Conservation (phyloP, 371 early-diverging fungal genomes). For the Mortierella sp. region DNA sequence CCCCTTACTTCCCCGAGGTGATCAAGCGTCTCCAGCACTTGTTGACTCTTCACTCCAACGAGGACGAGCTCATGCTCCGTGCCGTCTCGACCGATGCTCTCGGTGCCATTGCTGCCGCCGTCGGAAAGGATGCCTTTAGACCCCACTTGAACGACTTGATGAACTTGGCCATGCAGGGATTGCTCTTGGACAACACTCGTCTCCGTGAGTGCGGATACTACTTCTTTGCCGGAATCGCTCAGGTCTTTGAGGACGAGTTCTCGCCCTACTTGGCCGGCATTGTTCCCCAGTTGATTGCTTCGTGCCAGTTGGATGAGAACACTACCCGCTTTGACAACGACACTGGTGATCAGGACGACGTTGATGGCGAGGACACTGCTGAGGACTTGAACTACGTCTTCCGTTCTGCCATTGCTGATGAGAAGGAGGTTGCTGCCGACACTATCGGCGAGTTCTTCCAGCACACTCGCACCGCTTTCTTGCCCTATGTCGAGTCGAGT, state of each 20-base stretch:
- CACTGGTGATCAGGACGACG: slow-evolving; percentile 28
- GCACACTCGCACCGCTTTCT: slow-evolving; percentile 78
- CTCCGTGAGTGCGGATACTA: slow-evolving; percentile 89
- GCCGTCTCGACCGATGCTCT: slow-evolving; percentile 90
- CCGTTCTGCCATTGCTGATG: slow-evolving; percentile 88
- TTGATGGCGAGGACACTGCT: slow-evolving; percentile 66
- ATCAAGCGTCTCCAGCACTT: slow-evolving; percentile 78
- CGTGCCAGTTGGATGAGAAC: slow-evolving; percentile 81
- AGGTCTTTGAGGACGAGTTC: slow-evolving; percentile 87
- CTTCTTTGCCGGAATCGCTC: slow-evolving; percentile 87
- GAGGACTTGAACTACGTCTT: slow-evolving; percentile 70
- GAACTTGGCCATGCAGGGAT: slow-evolving; percentile 82
- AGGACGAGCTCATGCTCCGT: slow-evolving; percentile 78
- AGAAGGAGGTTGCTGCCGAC: slow-evolving; percentile 91
- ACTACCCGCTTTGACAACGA: slow-evolving; percentile 59
- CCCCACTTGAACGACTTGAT: slow-evolving; percentile 82
- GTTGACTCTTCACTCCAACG: slow-evolving; percentile 76
- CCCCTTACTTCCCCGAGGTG: slow-evolving; percentile 85
- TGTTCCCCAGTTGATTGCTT: slow-evolving; percentile 80
- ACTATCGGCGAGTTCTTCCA: slow-evolving; percentile 89
- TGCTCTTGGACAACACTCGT: slow-evolving; percentile 77
- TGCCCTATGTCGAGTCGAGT: slow-evolving; percentile 84
- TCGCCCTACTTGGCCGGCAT: slow-evolving; percentile 80
- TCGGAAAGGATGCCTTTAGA: slow-evolving; percentile 87
- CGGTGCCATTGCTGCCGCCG: slow-evolving; percentile 90